A percentile compares a stretch with the other conserved stretches of the same genome.
Evolutionary conservation across 1,139 yeast genomes (phyloP).

Genomic region (Candida smagusa): DNA sequence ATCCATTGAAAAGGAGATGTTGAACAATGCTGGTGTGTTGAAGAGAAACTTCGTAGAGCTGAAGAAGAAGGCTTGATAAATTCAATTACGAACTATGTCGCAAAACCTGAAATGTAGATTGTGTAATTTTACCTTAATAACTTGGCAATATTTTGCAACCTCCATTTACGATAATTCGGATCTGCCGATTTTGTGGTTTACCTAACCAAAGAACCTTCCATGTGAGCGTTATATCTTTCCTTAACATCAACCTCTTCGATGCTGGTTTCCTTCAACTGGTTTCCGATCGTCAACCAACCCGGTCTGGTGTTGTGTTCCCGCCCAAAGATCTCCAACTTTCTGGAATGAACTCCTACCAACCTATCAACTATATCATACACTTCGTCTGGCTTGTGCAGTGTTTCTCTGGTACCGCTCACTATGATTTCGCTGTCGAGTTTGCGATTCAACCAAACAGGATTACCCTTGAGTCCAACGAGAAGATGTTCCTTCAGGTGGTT

Average conservation of each 20-base stretch:
- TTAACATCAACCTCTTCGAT: constrained; percentile 59
- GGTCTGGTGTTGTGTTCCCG: constrained; percentile 80
- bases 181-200: not conserved
- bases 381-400: constrained; percentile 90
- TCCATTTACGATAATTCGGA: not conserved
- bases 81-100: too few species aligned
- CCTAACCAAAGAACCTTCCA: too few species aligned
- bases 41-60: constrained; percentile 22
- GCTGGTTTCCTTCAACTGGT: constrained; percentile 63
- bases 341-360: constrained; percentile 67
- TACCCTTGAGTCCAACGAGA: constrained; percentile 79
- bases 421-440: constrained; percentile 71
- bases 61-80: constrained; percentile 3
- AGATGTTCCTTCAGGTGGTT: constrained; percentile 93
- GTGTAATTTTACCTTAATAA: too few species aligned
- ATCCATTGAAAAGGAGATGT: constrained; percentile 54
- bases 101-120: too few species aligned
- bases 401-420: constrained; percentile 82
- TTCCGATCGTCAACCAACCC: constrained; percentile 92
- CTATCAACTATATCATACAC: constrained; percentile 82
- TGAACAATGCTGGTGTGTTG: constrained; percentile 44
- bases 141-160: too few species aligned
- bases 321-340: constrained; percentile 87
- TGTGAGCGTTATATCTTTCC: constrained; percentile 13
- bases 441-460: constrained; percentile 68